Percentiles rank a stretch among this genome's conserved stretches.
Evolutionary conservation across 2,329 filamentous ascomycete species (phyloP).

Genomic region (Neocucurbitaria cava): DNA sequence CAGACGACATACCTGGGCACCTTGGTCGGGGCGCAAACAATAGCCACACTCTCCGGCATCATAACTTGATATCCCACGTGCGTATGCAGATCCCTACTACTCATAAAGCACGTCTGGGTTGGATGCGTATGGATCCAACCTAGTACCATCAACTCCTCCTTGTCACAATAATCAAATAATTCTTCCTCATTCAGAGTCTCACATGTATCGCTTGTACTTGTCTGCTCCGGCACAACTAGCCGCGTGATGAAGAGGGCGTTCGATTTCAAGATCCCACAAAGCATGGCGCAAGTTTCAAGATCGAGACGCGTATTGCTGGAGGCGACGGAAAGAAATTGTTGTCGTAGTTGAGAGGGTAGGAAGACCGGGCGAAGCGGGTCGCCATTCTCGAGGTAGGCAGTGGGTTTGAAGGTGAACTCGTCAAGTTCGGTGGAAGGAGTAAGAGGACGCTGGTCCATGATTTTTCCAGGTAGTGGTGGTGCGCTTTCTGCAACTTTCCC

Average conservation of each 20-base stretch:
- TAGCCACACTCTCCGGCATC: constrained; percentile 94
- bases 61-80: constrained; percentile 95
- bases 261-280: constrained; percentile 88
- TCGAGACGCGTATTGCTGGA: constrained; percentile 78
- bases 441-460: constrained; percentile 39
- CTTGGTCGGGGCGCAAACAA: constrained; percentile 90
- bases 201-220: constrained; percentile 89
- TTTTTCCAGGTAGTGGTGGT: constrained; percentile 44
- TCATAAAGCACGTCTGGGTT: constrained; percentile 97
- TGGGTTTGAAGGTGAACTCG: constrained; percentile 81
- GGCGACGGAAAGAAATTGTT: constrained; percentile 76
- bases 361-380: constrained; percentile 87
- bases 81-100: constrained; percentile 89
- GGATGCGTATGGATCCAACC: constrained; percentile 99
- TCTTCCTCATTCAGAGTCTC: constrained; percentile 87
- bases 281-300: constrained; percentile 92
- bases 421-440: constrained; percentile 54
- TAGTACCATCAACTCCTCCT: constrained; percentile 81
- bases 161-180: constrained; percentile 88
- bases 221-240: constrained; percentile 90
- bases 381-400: constrained; percentile 89
- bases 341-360: constrained; percentile 76
- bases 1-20: constrained; percentile 69
- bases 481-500: constrained; percentile 33
- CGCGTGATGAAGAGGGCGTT: constrained; percentile 92